Percentiles rank a stretch among this genome's conserved stretches.
Evolutionary conservation across 768 basidiomycete genomes (phyloP).

Genomic region (Kwoniella europaea): DNA sequence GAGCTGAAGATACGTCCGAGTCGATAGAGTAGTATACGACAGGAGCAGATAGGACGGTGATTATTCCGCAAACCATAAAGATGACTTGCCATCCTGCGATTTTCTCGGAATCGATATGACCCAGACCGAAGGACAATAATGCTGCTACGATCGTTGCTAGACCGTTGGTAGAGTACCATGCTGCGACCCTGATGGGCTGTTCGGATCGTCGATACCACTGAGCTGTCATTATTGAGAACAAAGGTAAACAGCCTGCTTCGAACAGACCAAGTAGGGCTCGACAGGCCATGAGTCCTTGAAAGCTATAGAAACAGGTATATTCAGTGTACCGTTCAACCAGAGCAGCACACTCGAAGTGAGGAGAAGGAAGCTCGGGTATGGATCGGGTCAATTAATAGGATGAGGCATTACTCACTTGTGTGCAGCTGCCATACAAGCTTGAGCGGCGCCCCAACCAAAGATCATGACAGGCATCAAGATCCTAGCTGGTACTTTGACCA

Average conservation of each 20-base stretch:
- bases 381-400: too few species aligned
- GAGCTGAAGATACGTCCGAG: slow-evolving; percentile 40
- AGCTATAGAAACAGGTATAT: background rate
- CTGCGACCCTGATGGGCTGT: slow-evolving; percentile 43
- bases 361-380: too few species aligned
- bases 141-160: slow-evolving; percentile 50
- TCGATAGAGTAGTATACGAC: slow-evolving; percentile 50
- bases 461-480: slow-evolving; percentile 52
- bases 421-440: slow-evolving; percentile 44
- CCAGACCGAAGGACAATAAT: slow-evolving; percentile 47
- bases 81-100: slow-evolving; percentile 51
- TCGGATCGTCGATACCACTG: slow-evolving; percentile 48
- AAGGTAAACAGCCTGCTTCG: slow-evolving; percentile 47
- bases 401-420: slow-evolving; percentile 20
- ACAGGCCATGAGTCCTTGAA: slow-evolving; percentile 33
- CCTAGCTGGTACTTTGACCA: slow-evolving; percentile 50
- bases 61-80: slow-evolving; percentile 50
- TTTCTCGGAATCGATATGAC: slow-evolving; percentile 41
- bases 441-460: slow-evolving; percentile 52
- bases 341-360: too few species aligned
- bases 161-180: slow-evolving; percentile 54
- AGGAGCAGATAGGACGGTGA: slow-evolving; percentile 51
- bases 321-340: too few species aligned
- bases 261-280: slow-evolving; percentile 57
- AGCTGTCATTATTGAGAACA: slow-evolving; percentile 47